Percentiles rank a stretch among this genome's conserved stretches.
These are phyloP conservation scores for Quercus berberidifolia DNA, from an alignment of 306 rosid species.

Conservation along the genomic window DNA sequence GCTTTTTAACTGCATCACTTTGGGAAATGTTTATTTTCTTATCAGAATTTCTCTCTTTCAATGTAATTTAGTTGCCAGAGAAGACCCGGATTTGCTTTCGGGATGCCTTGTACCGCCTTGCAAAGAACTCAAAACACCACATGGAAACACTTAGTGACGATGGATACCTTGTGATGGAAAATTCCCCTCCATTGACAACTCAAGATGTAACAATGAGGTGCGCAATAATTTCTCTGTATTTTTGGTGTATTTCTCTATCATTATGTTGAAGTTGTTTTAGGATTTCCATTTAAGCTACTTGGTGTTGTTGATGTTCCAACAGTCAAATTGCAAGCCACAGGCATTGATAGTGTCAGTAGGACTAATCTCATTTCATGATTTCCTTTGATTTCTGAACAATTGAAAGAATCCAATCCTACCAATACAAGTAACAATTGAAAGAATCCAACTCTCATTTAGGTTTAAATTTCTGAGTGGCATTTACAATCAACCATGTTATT, in stretches of 20 bases:
- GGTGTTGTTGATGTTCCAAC: neutral
- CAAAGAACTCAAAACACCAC: slow-evolving; percentile 41
- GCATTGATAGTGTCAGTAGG: neutral
- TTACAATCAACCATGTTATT: neutral
- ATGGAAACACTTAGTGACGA: slow-evolving; percentile 18
- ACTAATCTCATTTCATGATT: neutral
- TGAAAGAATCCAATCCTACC: neutral
- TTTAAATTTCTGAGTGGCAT: neutral
- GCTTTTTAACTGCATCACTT: neutral
- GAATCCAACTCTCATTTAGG: neutral
- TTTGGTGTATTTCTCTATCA: neutral
- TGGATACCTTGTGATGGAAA: slow-evolving; percentile 23
- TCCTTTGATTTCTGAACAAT: neutral
- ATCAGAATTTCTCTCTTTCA: slow-evolving; percentile 11
- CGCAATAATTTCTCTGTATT: slow-evolving; percentile 1
- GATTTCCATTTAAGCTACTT: neutral
- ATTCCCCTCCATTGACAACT: slow-evolving; percentile 15
- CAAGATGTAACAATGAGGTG: slow-evolving; percentile 45
- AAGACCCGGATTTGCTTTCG: slow-evolving; percentile 67
- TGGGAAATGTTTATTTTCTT: neutral
- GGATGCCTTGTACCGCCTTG: slow-evolving; percentile 79
- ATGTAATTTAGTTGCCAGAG: slow-evolving; percentile 41
- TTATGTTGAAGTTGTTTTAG: neutral
- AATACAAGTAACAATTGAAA: neutral
- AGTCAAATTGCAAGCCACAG: neutral